Conservation (phyloP, 306 rosid species). For the Trifolium subterraneum region DNA sequence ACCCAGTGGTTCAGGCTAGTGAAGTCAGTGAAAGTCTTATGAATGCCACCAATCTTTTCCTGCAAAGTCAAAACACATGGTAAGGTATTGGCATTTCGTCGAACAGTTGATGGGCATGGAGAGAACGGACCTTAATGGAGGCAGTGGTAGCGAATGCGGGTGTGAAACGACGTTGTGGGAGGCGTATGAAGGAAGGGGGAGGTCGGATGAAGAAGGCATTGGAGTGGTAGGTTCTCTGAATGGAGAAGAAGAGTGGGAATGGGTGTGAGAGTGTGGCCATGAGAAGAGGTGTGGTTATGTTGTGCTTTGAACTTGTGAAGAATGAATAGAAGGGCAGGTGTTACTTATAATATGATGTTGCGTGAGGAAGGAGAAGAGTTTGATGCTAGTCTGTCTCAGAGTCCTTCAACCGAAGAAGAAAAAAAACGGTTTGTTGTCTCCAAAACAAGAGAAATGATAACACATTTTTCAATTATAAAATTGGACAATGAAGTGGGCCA, state of each 20-base stretch:
- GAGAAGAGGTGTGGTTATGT: background rate
- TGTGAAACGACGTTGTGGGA: conserved; percentile 45
- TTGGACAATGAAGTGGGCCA: too few species aligned
- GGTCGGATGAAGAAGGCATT: conserved; percentile 36
- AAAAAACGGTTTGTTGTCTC: too few species aligned
- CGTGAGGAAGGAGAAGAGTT: background rate
- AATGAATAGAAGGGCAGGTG: background rate
- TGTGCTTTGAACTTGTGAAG: background rate
- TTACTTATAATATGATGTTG: conserved; percentile 2
- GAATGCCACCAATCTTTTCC: conserved; percentile 65
- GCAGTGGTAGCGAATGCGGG: conserved; percentile 32
- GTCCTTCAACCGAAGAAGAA: too few species aligned
- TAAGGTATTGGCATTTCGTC: conserved; percentile 4
- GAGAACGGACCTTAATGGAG: conserved; percentile 56
- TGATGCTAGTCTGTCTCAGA: background rate
- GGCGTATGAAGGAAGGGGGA: conserved; percentile 39
- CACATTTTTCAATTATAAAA: too few species aligned
- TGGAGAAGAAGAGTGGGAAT: conserved; percentile 35
- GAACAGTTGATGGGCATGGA: conserved; percentile 40
- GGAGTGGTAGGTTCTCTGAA: conserved; percentile 34
- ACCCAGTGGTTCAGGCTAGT: conserved; percentile 86
- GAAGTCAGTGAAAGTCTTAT: conserved; percentile 63
- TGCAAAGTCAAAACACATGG: conserved; percentile 27
- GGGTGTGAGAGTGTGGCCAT: conserved; percentile 59
- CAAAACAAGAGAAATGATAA: too few species aligned